These are phyloP conservation scores for Protostelium mycophagum DNA, from an alignment of 78 protist species.

Conservation along the genomic window DNA sequence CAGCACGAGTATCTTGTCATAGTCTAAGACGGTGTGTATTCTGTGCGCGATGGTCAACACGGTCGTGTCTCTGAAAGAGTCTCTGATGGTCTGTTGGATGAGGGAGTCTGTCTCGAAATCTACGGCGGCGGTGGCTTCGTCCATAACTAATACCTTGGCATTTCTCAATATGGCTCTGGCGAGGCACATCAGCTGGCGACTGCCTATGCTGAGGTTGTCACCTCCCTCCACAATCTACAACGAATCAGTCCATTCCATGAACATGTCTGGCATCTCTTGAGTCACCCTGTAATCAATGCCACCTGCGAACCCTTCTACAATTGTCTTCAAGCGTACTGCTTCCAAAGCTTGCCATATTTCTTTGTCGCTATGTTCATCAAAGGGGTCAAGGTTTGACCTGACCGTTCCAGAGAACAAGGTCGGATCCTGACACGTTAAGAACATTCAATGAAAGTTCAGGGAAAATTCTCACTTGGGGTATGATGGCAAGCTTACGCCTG, in stretches of 20 bases:
- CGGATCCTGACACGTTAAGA: constrained; percentile 65
- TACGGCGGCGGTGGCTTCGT: constrained; percentile 90
- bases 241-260: no score
- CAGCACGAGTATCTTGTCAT: constrained; percentile 60
- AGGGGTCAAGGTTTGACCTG: constrained; percentile 90
- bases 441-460: background rate
- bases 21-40: constrained; percentile 87
- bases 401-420: constrained; percentile 77
- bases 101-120: constrained; percentile 76
- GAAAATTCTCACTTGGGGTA: constrained; percentile 66
- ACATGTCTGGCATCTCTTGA: background rate
- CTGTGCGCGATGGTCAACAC: constrained; percentile 88
- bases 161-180: constrained; percentile 80
- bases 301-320: constrained; percentile 14
- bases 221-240: constrained; percentile 56
- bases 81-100: constrained; percentile 72
- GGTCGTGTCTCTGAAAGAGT: constrained; percentile 39
- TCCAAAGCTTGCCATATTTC: constrained; percentile 63
- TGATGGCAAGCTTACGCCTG: constrained; percentile 78
- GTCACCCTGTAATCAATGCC: constrained; percentile 22
- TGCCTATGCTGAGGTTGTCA: constrained; percentile 88
- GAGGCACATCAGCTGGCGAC: constrained; percentile 89
- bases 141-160: constrained; percentile 64
- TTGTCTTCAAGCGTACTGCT: constrained; percentile 44
- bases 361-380: constrained; percentile 48